Evolutionary conservation across 805 yeast species (phyloP), one percentile per base, ranked within the genome.

Genomic region (Lipomyces kockii): DNA sequence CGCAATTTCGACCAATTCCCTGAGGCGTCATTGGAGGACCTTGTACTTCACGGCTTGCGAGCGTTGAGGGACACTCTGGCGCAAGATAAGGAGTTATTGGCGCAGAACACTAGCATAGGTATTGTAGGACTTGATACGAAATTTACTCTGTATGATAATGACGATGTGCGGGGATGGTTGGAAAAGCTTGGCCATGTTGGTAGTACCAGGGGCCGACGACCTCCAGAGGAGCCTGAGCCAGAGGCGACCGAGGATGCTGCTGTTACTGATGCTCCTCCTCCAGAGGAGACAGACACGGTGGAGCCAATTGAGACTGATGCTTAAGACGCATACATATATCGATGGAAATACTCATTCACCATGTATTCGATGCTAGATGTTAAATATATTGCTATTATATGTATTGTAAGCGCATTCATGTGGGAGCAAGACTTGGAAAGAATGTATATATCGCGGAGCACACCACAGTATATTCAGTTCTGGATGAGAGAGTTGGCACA

Each of bases 31-130:
- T 80, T 87, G 54, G 96, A 92, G 74, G 88, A 90, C 73, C 85
- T 95, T 72, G 87, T 95, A 68, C 87, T 89, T 55, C 92, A 88
- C 74, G 98, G 97, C 3, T 87, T 95, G 73, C 88, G 88, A 73
- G 97, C 99, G 0, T 84, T 95, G 76, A 89, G 97, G 79, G 98
- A 95, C 76, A 94, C 98, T 0, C 83, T 95, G 74, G 87, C 95
- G 17, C 97, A 93, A 80, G 99, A 95, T 78, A 93, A 92, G 77
- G 97, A 95, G 77, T 85, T 95, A 77, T 91, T 88, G 52, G 81
- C 84, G 62, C 86, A 88, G 69, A 95, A 95, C 80, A 90, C 98
- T 3, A 89, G 97, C 0, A 90, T 95, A 71, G 96, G 97, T 58
- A 86, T 92, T 61, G 98, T 94, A n/a, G 97, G 98, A 43, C 83